Evolutionary conservation across 306 rosid species (phyloP).

Genomic region (Citrullus amarus): DNA sequence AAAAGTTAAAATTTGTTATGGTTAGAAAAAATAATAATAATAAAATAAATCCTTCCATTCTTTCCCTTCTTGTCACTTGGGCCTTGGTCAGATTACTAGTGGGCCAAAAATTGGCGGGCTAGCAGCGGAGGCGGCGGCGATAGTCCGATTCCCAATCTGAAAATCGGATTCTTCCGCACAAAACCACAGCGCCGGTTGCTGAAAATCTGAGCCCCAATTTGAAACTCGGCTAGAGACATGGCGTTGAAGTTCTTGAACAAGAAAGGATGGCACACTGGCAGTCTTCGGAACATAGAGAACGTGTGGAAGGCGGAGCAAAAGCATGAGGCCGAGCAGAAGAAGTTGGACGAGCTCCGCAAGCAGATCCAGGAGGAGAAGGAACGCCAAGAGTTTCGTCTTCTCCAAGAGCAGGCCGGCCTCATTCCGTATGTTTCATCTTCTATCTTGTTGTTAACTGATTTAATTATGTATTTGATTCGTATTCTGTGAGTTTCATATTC

Average conservation of each 20-base stretch:
- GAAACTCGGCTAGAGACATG: slow-evolving; percentile 25
- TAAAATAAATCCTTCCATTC: too few relatives aligned
- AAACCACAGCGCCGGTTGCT: background rate
- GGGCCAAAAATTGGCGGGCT: background rate
- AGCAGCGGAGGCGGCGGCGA: background rate
- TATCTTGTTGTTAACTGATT: background rate
- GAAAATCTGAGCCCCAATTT: background rate
- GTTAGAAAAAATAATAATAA: too few relatives aligned
- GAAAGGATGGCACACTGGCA: slow-evolving; percentile 99
- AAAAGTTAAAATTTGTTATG: too few relatives aligned
- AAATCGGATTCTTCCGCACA: background rate
- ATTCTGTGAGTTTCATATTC: background rate
- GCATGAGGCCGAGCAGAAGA: slow-evolving; percentile 77
- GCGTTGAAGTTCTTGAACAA: slow-evolving; percentile 88
- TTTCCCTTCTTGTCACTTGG: background rate
- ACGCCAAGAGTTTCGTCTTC: slow-evolving; percentile 77
- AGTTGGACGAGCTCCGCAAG: slow-evolving; percentile 84
- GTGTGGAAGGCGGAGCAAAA: slow-evolving; percentile 99
- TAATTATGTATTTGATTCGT: background rate
- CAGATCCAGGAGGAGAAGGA: slow-evolving; percentile 84
- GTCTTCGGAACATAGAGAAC: slow-evolving; percentile 81
- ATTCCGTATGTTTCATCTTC: slow-evolving; percentile 42
- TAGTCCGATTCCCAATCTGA: background rate
- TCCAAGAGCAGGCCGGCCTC: slow-evolving; percentile 92
- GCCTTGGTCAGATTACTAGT: background rate